Percentiles rank a stretch among this genome's conserved stretches.
Evolutionary conservation across 352 stramenopile genomes (phyloP).

Genomic region (Hyaloperonospora brassicae): DNA sequence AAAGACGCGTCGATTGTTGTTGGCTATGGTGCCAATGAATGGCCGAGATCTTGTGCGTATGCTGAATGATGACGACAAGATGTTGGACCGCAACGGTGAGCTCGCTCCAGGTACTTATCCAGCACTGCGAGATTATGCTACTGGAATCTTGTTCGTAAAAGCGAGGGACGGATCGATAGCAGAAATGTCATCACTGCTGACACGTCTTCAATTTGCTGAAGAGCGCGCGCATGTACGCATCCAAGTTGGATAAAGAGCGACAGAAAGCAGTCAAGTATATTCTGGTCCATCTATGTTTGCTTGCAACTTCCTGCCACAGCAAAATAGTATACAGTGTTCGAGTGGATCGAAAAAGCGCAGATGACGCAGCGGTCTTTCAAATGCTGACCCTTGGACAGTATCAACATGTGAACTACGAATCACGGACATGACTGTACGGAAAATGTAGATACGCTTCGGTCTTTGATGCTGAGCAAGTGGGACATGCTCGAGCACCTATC

Average conservation of each 20-base stretch:
- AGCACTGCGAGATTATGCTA: conserved; percentile 63
- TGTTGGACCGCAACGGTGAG: conserved; percentile 57
- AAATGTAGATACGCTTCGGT: conserved; percentile 7
- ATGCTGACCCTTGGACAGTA: conserved; percentile 36
- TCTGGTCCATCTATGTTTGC: conserved; percentile 48
- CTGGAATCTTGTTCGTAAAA: conserved; percentile 61
- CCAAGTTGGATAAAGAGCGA: conserved; percentile 63
- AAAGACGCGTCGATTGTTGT: conserved; percentile 58
- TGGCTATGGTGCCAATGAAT: conserved; percentile 70
- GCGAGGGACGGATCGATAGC: conserved; percentile 69
- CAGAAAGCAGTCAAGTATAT: conserved; percentile 70
- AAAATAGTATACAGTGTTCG: conserved; percentile 16
- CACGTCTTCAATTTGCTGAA: conserved; percentile 68
- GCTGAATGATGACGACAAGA: conserved; percentile 68
- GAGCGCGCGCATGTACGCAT: conserved; percentile 62
- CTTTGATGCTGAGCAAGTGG: conserved; percentile 22
- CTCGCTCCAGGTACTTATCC: conserved; percentile 54
- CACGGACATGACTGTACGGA: conserved; percentile 23
- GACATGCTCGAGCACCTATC: conserved; percentile 5
- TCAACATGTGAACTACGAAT: conserved; percentile 8
- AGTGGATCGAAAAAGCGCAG: conserved; percentile 8
- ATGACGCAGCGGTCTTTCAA: conserved; percentile 30
- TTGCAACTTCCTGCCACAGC: conserved; percentile 27
- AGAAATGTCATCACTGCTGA: conserved; percentile 77
- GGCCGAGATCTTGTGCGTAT: conserved; percentile 63